Percentiles rank a stretch among this genome's conserved stretches.
phyloP scores from a whole-genome alignment of 1,284 basidiomycete species.

The Ceratobasidium sp. region DNA sequence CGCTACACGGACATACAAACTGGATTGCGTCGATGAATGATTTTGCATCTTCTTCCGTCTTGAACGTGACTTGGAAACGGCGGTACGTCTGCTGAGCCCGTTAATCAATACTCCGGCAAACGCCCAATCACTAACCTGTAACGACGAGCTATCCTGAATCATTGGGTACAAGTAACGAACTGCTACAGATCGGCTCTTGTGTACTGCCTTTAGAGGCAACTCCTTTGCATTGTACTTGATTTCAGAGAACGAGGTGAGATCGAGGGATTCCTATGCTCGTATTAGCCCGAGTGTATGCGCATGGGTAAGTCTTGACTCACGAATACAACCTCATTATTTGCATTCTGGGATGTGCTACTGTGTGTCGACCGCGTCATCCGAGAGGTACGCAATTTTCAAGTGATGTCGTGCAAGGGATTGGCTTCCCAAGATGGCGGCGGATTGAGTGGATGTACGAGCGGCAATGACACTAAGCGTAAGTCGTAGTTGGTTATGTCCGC shows the following conservation, averaged over 20 bases:
- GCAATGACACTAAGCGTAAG: conserved; percentile 4
- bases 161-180: conserved; percentile 12
- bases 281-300: conserved; percentile 18
- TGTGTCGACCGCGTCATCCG: conserved; percentile 1
- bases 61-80: conserved; percentile 28
- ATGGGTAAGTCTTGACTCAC: neutral
- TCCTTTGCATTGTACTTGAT: conserved; percentile 8
- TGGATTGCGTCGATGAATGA: conserved; percentile 13
- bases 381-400: conserved; percentile 11
- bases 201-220: conserved; percentile 23
- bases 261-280: neutral
- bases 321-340: conserved; percentile 3
- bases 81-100: conserved; percentile 4
- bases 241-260: conserved; percentile 22
- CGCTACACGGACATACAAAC: conserved; percentile 8
- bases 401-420: neutral
- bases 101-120: neutral
- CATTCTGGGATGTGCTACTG: conserved; percentile 20
- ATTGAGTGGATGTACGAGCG: neutral
- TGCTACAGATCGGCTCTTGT: conserved; percentile 14
- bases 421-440: neutral
- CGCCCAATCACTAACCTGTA: neutral
- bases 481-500: conserved; percentile 19
- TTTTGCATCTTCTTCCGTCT: neutral
- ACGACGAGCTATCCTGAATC: neutral